These are phyloP conservation scores for Hirschioporus abietinus DNA, from an alignment of 768 basidiomycete species.

Conservation along the genomic window DNA sequence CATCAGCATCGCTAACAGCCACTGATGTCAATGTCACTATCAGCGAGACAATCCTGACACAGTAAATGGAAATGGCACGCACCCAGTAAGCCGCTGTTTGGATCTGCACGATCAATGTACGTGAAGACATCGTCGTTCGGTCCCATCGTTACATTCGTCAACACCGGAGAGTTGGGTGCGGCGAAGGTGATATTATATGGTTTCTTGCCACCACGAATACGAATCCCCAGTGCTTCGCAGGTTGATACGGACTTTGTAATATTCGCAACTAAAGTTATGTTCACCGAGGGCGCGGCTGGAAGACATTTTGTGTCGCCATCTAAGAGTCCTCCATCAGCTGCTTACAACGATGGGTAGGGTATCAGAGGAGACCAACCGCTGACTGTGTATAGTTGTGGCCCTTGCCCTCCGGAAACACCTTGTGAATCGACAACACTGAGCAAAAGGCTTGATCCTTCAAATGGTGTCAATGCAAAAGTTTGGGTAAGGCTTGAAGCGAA, in stretches of 20 bases:
- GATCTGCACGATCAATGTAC: slow-evolving; percentile 37
- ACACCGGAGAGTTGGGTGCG: slow-evolving; percentile 29
- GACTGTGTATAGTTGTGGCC: slow-evolving; percentile 30
- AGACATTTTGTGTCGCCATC: not conserved
- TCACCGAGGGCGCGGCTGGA: not conserved
- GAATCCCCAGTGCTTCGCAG: slow-evolving; percentile 43
- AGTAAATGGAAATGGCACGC: slow-evolving; percentile 13
- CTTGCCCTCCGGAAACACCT: slow-evolving; percentile 37
- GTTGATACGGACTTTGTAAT: slow-evolving; percentile 24
- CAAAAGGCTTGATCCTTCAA: slow-evolving; percentile 37
- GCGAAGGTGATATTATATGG: slow-evolving; percentile 42
- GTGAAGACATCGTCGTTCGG: slow-evolving; percentile 33
- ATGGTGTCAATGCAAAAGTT: not conserved
- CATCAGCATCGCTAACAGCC: slow-evolving; percentile 31
- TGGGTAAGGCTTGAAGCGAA: not conserved
- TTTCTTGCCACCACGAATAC: slow-evolving; percentile 36
- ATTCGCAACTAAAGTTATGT: slow-evolving; percentile 7
- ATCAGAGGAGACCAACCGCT: slow-evolving; percentile 23
- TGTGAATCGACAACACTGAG: slow-evolving; percentile 40
- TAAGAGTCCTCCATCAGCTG: not conserved
- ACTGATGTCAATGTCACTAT: slow-evolving; percentile 14
- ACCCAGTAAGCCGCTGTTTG: slow-evolving; percentile 36
- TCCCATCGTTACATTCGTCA: slow-evolving; percentile 38
- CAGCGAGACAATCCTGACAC: not conserved
- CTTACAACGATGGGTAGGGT: not conserved